Percentiles rank a stretch among this genome's conserved stretches.
phyloP scores from a whole-genome alignment of 2,329 filamentous ascomycete species.

The Xylariaceae sp. region DNA sequence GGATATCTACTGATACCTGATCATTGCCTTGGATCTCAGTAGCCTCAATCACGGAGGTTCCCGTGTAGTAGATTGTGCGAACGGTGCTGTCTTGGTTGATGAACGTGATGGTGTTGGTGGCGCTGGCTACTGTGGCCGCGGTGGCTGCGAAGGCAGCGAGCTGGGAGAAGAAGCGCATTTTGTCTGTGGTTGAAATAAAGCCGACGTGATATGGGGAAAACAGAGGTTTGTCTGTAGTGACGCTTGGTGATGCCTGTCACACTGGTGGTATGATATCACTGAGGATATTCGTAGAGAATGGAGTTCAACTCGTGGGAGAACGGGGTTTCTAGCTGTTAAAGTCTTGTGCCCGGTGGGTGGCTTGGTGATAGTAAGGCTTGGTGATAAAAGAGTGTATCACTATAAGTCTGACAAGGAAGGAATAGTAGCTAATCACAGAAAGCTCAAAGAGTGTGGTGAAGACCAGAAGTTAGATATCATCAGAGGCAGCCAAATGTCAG shows the following conservation, averaged over 20 bases:
- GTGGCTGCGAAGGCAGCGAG: conserved; percentile 8
- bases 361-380: conserved; percentile 10
- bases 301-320: conserved; percentile 8
- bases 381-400: conserved; percentile 27
- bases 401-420: conserved; percentile 19
- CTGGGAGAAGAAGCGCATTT: conserved; percentile 46
- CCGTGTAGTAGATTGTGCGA: conserved; percentile 49
- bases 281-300: conserved; percentile 5
- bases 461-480: conserved; percentile 12
- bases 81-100: conserved; percentile 49
- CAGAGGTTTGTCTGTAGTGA: conserved; percentile 1
- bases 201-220: conserved; percentile 8
- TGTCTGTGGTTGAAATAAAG: conserved; percentile 33
- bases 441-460: conserved; percentile 19
- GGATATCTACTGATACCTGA: conserved; percentile 38
- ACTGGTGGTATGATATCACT: conserved; percentile 7
- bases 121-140: conserved; percentile 19
- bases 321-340: conserved; percentile 5
- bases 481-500: conserved; percentile 4
- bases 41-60: conserved; percentile 32
- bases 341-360: conserved; percentile 1
- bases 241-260: conserved; percentile 1
- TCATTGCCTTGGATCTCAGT: conserved; percentile 35
- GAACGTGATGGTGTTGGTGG: conserved; percentile 50
- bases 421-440: conserved; percentile 20